A percentile compares a stretch with the other conserved stretches of the same genome.
Evolutionary conservation across 2,329 filamentous ascomycete genomes (phyloP).

Genomic region (Scytalidium lignicola): DNA sequence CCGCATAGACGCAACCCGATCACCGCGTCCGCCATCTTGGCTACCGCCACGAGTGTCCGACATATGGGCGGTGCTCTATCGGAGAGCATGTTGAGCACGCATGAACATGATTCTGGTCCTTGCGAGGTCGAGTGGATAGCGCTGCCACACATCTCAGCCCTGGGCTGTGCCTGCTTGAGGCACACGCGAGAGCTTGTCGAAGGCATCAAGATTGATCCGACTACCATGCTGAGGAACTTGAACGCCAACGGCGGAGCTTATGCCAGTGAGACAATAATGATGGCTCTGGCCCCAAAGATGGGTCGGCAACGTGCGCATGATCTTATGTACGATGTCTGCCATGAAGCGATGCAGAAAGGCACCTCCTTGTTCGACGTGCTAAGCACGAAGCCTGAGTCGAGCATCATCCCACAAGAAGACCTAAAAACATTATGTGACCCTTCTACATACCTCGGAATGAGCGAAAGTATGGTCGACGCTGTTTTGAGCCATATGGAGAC

Average conservation of each 20-base stretch:
- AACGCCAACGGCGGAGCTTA: slow-evolving; percentile 45
- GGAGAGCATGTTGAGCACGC: slow-evolving; percentile 50
- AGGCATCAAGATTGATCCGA: slow-evolving; percentile 43
- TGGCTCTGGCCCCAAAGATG: slow-evolving; percentile 44
- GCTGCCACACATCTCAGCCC: slow-evolving; percentile 44
- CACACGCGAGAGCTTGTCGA: background rate
- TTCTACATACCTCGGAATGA: background rate
- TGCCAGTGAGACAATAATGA: slow-evolving; percentile 52
- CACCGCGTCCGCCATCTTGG: slow-evolving; percentile 47
- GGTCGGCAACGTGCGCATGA: slow-evolving; percentile 48
- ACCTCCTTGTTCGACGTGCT: background rate
- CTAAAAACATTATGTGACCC: background rate
- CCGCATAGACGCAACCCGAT: slow-evolving; percentile 53
- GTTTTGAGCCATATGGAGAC: too few species aligned
- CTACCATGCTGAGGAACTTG: slow-evolving; percentile 43
- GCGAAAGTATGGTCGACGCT: background rate
- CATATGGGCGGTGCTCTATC: slow-evolving; percentile 43
- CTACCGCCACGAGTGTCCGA: slow-evolving; percentile 44
- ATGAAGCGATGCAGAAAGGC: background rate
- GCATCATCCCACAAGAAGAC: background rate
- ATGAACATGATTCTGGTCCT: slow-evolving; percentile 48
- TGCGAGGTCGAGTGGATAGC: slow-evolving; percentile 54
- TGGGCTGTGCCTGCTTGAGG: slow-evolving; percentile 21
- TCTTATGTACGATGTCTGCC: slow-evolving; percentile 46
- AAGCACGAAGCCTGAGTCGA: background rate